A percentile compares a stretch with the other conserved stretches of the same genome.
Evolutionary conservation across 306 rosid species (phyloP).

Genomic region (Cicer pinnatifidum): DNA sequence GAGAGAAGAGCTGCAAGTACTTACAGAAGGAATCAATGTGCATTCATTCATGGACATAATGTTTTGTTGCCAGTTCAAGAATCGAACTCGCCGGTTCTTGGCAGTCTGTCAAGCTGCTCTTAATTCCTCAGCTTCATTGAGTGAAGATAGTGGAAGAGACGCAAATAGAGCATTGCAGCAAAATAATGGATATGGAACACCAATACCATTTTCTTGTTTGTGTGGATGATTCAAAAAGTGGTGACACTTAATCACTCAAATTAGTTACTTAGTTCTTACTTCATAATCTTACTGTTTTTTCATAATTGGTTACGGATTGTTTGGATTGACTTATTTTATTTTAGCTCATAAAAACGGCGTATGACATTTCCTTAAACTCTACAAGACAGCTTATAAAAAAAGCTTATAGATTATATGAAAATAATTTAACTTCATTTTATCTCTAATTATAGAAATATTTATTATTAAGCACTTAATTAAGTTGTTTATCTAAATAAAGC

Average conservation of each 20-base stretch:
- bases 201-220: constrained; percentile 49
- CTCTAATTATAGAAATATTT: too few species aligned
- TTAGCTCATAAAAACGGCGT: too few species aligned
- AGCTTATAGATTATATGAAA: too few species aligned
- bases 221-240: constrained; percentile 46
- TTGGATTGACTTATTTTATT: too few species aligned
- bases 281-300: constrained; percentile 24
- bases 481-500: too few species aligned
- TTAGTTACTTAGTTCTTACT: not conserved
- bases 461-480: too few species aligned
- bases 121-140: constrained; percentile 36
- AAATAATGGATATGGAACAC: constrained; percentile 48
- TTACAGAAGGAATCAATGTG: constrained; percentile 46
- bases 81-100: constrained; percentile 48
- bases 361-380: too few species aligned
- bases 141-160: constrained; percentile 39
- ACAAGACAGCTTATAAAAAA: too few species aligned
- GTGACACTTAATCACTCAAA: not conserved
- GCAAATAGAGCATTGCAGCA: constrained; percentile 46
- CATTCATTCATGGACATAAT: constrained; percentile 44
- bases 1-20: constrained; percentile 55
- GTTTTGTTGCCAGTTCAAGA: constrained; percentile 46
- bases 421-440: too few species aligned
- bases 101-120: constrained; percentile 49
- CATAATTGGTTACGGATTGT: constrained; percentile 13